A percentile compares a stretch with the other conserved stretches of the same genome.
These are phyloP conservation scores for Fusarium sp. DNA, from an alignment of 2,329 filamentous ascomycete species.

Conservation along the genomic window DNA sequence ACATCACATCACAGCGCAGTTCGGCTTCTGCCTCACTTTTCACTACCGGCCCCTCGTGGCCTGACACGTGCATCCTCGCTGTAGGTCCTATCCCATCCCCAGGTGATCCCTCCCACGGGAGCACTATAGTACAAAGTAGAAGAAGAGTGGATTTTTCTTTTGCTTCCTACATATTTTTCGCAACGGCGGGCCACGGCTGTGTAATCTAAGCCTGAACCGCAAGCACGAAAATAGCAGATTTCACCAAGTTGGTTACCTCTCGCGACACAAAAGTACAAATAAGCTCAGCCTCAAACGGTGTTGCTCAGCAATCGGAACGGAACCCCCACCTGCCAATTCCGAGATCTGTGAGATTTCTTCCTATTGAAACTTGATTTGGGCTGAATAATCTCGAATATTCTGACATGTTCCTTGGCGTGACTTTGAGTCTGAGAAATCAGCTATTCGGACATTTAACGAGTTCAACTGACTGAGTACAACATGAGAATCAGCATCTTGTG, in stretches of 20 bases:
- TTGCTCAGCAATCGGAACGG: constrained; percentile 12
- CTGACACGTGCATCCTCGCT: constrained; percentile 49
- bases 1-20: neutral
- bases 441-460: neutral
- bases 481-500: neutral
- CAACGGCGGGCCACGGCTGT: constrained; percentile 15
- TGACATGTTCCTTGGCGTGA: neutral
- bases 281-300: constrained; percentile 23
- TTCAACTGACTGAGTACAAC: neutral
- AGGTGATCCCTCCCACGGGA: constrained; percentile 25
- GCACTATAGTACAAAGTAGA: neutral
- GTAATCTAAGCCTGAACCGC: constrained; percentile 6
- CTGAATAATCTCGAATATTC: constrained; percentile 30
- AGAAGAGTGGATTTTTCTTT: neutral
- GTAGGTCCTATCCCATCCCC: constrained; percentile 32
- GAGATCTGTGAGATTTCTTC: constrained; percentile 6
- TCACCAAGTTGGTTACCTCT: constrained; percentile 32
- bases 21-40: constrained; percentile 19
- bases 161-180: neutral
- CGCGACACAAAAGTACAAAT: neutral
- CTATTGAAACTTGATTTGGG: neutral
- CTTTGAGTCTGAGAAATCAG: constrained; percentile 5
- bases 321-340: constrained; percentile 7
- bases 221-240: constrained; percentile 10
- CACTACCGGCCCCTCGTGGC: constrained; percentile 41